A percentile compares a stretch with the other conserved stretches of the same genome.
These are phyloP conservation scores for Fusarium nodosum DNA, from an alignment of 2,329 filamentous ascomycete genomes.

Conservation along the genomic window DNA sequence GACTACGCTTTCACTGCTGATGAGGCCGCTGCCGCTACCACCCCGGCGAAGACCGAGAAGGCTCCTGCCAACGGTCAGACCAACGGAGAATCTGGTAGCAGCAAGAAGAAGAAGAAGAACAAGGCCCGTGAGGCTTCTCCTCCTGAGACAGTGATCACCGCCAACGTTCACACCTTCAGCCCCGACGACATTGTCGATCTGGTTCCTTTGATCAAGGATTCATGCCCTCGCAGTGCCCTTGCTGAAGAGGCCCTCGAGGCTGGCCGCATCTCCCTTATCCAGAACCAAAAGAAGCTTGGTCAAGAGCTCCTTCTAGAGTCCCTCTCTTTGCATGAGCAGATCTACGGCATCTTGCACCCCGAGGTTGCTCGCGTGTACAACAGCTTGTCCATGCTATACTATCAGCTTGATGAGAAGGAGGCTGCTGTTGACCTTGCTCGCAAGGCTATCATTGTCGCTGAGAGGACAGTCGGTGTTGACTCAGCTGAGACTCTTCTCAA, in stretches of 20 bases:
- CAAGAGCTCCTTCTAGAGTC: slow-evolving; percentile 97
- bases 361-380: slow-evolving; percentile 97
- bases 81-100: slow-evolving; percentile 58
- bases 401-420: slow-evolving; percentile 97
- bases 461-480: slow-evolving; percentile 93
- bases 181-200: slow-evolving; percentile 91
- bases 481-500: slow-evolving; percentile 93
- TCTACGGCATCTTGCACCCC: slow-evolving; percentile 96
- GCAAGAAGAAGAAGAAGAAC: slow-evolving; percentile 75
- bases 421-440: slow-evolving; percentile 94
- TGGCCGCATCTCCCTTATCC: slow-evolving; percentile 94
- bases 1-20: slow-evolving; percentile 57
- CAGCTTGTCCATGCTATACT: slow-evolving; percentile 94
- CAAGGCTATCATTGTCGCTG: slow-evolving; percentile 96
- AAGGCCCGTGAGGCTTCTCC: slow-evolving; percentile 68
- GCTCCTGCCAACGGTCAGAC: slow-evolving; percentile 57
- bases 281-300: slow-evolving; percentile 94
- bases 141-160: slow-evolving; percentile 59
- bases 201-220: slow-evolving; percentile 95
- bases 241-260: slow-evolving; percentile 97
- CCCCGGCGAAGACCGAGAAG: slow-evolving; percentile 50
- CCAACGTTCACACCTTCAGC: slow-evolving; percentile 69
- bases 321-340: slow-evolving; percentile 95
- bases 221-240: slow-evolving; percentile 87
- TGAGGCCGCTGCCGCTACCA: slow-evolving; percentile 49